Base-by-base conservation (phyloP, 805 yeast genomes). In the Cyberlindnera xishuangbannaensis region DNA sequence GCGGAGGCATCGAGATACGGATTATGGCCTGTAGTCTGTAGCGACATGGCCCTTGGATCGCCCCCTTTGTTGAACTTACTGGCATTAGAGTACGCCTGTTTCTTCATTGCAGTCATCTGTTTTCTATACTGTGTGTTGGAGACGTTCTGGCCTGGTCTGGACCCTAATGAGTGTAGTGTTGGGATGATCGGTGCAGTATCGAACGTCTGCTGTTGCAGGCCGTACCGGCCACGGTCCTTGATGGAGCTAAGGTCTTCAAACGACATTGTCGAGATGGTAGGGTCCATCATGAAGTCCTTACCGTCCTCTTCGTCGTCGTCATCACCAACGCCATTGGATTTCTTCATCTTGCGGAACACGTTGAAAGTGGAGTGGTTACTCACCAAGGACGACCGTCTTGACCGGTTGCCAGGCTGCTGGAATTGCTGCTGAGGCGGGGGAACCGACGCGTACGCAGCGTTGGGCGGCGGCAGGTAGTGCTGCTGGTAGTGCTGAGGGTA, bases 181-280 rank as follows among this genome's bases (percentile, higher is more conserved):
- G 94, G 94, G 25, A 83, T 82, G 41, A 79, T 75, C 7, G 92
- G 88, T 0, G 85, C 69, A 0, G 88, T 69, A 41, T 79, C 85
- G 35, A 63, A 55, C 25, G 52, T 31, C 12, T 29, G 30, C 21
- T 35, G 37, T 31, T 66, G 61, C 14, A 69, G 61, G 4, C 79
- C 80, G 50, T 79, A 80, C 20, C 84, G 72, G 5, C 83, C 83
- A 25, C 81, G 67, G 43, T 78, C 84, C 31, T 80, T 62, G 2
- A 78, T 58, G 30, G 78, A 78, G 16, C 76, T 61, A 8, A 83
- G 61, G 47, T 83, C 88, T 41, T 73, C 75, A 42, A 79, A 78
- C 0, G 85, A 71, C 41, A 80, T 58, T 17, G 56, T 54, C 7
- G 61, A 54, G 3, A 61, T 64, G 14, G 61, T 58, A 5, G 53